Percentiles rank a stretch among this genome's conserved stretches.
Evolutionary conservation across 2,329 filamentous ascomycete species (phyloP).

Genomic region (Neonectria sp.): DNA sequence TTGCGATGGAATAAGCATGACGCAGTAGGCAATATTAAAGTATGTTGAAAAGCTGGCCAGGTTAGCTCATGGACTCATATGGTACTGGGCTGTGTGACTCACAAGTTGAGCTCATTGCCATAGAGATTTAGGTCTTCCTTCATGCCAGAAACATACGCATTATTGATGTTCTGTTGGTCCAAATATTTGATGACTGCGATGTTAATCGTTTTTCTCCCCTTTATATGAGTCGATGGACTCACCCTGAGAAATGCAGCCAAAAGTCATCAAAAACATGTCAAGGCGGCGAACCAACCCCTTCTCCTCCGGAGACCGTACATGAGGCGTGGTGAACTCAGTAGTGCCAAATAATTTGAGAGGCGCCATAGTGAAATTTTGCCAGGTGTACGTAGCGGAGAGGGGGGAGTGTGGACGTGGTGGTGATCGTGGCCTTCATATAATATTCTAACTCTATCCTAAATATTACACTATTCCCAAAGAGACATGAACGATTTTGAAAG

Average conservation of each 20-base stretch:
- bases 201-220: not conserved
- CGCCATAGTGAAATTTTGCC: not conserved
- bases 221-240: not conserved
- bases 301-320: slow-evolving; percentile 19
- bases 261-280: slow-evolving; percentile 30
- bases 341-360: slow-evolving; percentile 9
- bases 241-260: slow-evolving; percentile 30
- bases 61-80: not conserved
- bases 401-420: no score
- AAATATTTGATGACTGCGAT: slow-evolving; percentile 36
- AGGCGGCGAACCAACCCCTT: slow-evolving; percentile 23
- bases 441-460: no score
- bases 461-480: no score
- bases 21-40: slow-evolving; percentile 73
- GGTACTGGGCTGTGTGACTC: not conserved
- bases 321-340: not conserved
- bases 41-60: slow-evolving; percentile 55
- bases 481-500: no score
- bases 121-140: slow-evolving; percentile 53
- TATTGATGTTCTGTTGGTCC: slow-evolving; percentile 56
- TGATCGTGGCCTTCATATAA: no score
- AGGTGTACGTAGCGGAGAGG: no score
- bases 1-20: slow-evolving; percentile 59
- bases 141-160: slow-evolving; percentile 58
- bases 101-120: slow-evolving; percentile 42